phyloP scores from a whole-genome alignment of 2,329 filamentous ascomycete genomes.

The Diaporthe vaccinii region DNA sequence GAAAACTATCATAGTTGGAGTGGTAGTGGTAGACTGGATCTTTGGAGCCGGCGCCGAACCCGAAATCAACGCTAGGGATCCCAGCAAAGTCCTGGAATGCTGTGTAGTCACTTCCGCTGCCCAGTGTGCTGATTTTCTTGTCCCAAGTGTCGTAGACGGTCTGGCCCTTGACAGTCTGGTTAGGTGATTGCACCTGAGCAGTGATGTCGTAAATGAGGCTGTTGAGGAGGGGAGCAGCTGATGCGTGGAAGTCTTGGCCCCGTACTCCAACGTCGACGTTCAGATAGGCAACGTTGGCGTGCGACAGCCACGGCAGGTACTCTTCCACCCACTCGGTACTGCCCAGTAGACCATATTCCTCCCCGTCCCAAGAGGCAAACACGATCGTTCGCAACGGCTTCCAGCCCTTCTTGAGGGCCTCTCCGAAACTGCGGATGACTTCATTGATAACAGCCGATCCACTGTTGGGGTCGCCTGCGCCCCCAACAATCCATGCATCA shows the following conservation, averaged over 20 bases:
- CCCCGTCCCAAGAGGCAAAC: constrained; percentile 78
- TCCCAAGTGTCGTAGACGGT: constrained; percentile 60
- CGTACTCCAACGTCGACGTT: constrained; percentile 76
- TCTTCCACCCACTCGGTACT: constrained; percentile 92
- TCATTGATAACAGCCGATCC: constrained; percentile 86
- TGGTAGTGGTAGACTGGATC: constrained; percentile 82
- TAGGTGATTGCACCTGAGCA: constrained; percentile 38
- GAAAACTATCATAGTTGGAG: constrained; percentile 85
- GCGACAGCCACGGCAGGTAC: constrained; percentile 80
- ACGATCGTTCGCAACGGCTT: constrained; percentile 68
- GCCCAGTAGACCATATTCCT: constrained; percentile 85
- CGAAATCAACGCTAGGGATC: constrained; percentile 64
- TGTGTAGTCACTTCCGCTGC: constrained; percentile 77
- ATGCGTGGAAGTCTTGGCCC: constrained; percentile 69
- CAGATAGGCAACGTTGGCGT: constrained; percentile 80
- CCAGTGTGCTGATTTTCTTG: constrained; percentile 65
- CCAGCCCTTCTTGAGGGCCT: constrained; percentile 72
- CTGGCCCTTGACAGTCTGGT: constrained; percentile 53
- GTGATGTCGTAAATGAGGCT: constrained; percentile 61
- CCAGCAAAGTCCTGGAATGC: constrained; percentile 74
- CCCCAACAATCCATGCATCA: constrained; percentile 91
- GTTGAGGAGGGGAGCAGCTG: constrained; percentile 73
- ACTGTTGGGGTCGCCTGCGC: constrained; percentile 85
- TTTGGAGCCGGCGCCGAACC: constrained; percentile 57
- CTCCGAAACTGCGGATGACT: constrained; percentile 80